A percentile compares a stretch with the other conserved stretches of the same genome.
These are phyloP conservation scores for Erodium chrysanthum DNA, from an alignment of 441 rosid species.

Conservation along the genomic window DNA sequence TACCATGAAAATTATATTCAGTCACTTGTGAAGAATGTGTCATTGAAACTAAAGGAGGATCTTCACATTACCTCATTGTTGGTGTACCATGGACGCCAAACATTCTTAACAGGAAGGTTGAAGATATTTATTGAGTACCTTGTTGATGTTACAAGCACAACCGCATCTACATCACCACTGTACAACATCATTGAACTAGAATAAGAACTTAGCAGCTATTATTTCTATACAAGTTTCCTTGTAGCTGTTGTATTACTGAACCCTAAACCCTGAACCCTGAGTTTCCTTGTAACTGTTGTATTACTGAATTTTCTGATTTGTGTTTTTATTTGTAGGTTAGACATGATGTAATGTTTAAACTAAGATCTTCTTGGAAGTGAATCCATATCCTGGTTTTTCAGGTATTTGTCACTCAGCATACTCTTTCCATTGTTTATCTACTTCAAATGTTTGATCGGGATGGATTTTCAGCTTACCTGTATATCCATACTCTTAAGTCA, in stretches of 20 bases:
- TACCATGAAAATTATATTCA: conserved; percentile 4
- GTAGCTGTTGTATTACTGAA: not conserved
- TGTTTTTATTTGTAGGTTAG: not conserved
- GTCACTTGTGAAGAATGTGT: not conserved
- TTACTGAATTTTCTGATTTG: not conserved
- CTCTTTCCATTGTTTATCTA: not conserved
- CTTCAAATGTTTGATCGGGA: not conserved
- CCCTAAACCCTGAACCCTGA: no score
- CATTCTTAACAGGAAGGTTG: conserved; percentile 19
- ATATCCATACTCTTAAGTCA: conserved; percentile 25
- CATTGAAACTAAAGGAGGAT: not conserved
- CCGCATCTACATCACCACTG: conserved; percentile 27
- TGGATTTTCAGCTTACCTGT: conserved; percentile 17
- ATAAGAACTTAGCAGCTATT: not conserved
- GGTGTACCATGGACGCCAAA: conserved; percentile 26
- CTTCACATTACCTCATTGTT: conserved; percentile 19
- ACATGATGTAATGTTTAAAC: not conserved
- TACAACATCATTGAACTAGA: not conserved
- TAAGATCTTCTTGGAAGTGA: not conserved
- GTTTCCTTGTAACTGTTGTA: not conserved
- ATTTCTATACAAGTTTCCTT: not conserved
- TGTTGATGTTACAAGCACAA: conserved; percentile 25
- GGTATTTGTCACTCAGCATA: not conserved
- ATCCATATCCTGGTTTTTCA: not conserved
- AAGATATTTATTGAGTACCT: conserved; percentile 20